phyloP scores from a whole-genome alignment of 257 asterid genomes.

The Haberlea rhodopensis region DNA sequence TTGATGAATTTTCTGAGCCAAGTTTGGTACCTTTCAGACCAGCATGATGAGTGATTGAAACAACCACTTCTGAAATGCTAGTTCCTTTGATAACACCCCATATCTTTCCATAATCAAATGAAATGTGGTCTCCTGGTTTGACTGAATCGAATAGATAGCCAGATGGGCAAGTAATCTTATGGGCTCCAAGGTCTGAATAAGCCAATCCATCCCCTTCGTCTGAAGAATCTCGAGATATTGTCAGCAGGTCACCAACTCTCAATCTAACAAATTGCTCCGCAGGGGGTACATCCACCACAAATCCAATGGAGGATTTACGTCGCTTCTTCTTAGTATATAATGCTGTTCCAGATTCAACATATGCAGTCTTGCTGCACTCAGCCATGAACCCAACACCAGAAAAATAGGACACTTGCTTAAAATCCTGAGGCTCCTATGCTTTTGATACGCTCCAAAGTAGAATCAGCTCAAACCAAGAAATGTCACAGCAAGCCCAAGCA shows the following conservation, averaged over 20 bases:
- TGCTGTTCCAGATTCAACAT: constrained; percentile 57
- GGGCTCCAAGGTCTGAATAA: constrained; percentile 36
- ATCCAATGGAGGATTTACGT: constrained; percentile 42
- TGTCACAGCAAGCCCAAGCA: no score
- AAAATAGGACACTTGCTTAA: constrained; percentile 49
- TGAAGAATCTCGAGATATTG: constrained; percentile 53
- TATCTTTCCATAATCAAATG: constrained; percentile 76
- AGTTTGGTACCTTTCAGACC: constrained; percentile 60
- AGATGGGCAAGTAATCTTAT: constrained; percentile 61
- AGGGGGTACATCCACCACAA: constrained; percentile 57
- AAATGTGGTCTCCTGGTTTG: constrained; percentile 67
- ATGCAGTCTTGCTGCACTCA: constrained; percentile 57
- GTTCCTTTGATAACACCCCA: constrained; percentile 69
- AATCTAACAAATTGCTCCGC: constrained; percentile 53
- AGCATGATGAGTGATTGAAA: constrained; percentile 65
- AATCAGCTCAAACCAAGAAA: no score
- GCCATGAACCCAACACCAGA: constrained; percentile 65
- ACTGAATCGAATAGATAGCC: constrained; percentile 72
- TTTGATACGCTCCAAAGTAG: no score
- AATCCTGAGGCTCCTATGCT: constrained; percentile 41
- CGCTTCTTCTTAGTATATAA: constrained; percentile 44
- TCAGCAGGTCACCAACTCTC: constrained; percentile 60
- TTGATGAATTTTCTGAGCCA: constrained; percentile 71
- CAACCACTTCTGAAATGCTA: constrained; percentile 61
- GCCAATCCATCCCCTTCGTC: constrained; percentile 35